These are phyloP conservation scores for Oryza rufipogon DNA, from an alignment of 176 grass and related monocot species.

Conservation along the genomic window DNA sequence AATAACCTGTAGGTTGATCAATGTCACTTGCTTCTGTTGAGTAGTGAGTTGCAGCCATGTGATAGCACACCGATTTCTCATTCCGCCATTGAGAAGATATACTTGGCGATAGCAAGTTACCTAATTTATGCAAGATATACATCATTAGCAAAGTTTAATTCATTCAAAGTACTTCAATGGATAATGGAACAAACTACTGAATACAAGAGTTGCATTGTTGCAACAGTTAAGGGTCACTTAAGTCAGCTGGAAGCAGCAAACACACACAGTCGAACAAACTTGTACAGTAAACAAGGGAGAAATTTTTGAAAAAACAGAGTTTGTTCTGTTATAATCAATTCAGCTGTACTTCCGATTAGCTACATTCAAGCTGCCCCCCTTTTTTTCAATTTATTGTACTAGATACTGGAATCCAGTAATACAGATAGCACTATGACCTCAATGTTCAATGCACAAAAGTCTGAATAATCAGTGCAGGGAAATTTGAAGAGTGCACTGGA, in stretches of 20 bases:
- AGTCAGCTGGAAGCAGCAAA: background rate
- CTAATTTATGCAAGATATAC: constrained; percentile 45
- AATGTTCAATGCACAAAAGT: background rate
- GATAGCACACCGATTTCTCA: constrained; percentile 43
- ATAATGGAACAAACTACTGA: background rate
- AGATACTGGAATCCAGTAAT: background rate
- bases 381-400: background rate
- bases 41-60: constrained; percentile 40
- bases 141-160: constrained; percentile 22
- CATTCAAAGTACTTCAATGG: background rate
- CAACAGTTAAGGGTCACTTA: background rate
- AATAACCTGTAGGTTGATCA: constrained; percentile 63
- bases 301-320: background rate
- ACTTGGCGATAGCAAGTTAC: constrained; percentile 33
- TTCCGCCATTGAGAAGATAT: constrained; percentile 36
- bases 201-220: constrained; percentile 3
- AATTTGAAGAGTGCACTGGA: background rate
- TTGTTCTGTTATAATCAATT: background rate
- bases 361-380: background rate
- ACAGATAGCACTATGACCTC: background rate
- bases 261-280: background rate
- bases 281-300: background rate
- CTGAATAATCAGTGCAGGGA: background rate
- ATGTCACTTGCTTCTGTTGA: constrained; percentile 68
- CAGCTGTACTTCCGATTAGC: background rate